Evolutionary conservation across 2,329 filamentous ascomycete genomes (phyloP).

Genomic region (Botryotinia calthae): DNA sequence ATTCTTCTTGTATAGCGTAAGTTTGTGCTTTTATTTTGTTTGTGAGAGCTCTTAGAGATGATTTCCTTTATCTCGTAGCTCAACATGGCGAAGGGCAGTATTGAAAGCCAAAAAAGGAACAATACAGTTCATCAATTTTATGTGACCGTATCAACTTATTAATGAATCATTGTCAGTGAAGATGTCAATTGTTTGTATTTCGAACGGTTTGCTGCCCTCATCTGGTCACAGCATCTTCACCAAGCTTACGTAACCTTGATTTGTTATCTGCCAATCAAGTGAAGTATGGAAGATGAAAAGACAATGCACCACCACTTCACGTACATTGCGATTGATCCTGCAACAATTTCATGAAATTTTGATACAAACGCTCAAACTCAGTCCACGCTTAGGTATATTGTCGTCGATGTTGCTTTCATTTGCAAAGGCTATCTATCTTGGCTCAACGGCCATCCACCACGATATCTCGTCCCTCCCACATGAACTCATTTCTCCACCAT

Average conservation of each 20-base stretch:
- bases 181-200: neutral
- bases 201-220: neutral
- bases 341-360: neutral
- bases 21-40: neutral
- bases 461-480: too few relatives aligned
- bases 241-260: neutral
- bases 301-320: neutral
- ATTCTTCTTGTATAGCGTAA: neutral
- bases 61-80: neutral
- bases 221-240: neutral
- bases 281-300: neutral
- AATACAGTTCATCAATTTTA: neutral
- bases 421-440: neutral
- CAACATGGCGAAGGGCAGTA: neutral
- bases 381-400: neutral
- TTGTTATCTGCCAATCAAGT: neutral
- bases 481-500: neutral
- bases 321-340: neutral
- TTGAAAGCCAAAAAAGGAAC: neutral
- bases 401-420: neutral
- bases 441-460: neutral
- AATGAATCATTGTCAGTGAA: neutral
- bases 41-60: neutral
- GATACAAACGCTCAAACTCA: neutral
- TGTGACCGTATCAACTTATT: neutral